These are phyloP conservation scores for Fraxinus baroniana DNA, from an alignment of 305 asterid species.

Conservation along the genomic window DNA sequence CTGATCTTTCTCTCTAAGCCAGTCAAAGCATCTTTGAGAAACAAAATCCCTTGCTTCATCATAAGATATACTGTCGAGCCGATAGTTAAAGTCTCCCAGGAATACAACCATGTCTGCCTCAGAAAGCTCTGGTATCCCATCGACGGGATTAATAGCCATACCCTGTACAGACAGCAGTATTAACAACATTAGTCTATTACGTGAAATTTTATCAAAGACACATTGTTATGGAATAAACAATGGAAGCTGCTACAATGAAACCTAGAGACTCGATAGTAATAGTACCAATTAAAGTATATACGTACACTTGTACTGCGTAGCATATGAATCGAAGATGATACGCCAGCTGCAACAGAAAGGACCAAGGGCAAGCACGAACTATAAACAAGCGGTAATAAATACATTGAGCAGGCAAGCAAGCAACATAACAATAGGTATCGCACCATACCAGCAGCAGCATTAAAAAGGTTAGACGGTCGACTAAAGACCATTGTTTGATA, in stretches of 20 bases:
- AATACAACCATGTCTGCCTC: conserved; percentile 97
- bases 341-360: conserved; percentile 70
- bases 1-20: conserved; percentile 95
- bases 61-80: conserved; percentile 84
- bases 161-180: conserved; percentile 42
- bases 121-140: conserved; percentile 81
- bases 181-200: conserved; percentile 7
- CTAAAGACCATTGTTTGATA: conserved; percentile 79
- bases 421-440: conserved; percentile 43
- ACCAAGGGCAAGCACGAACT: conserved; percentile 54
- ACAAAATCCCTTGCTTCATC: conserved; percentile 96
- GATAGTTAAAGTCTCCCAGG: conserved; percentile 93
- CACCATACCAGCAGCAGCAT: conserved; percentile 72
- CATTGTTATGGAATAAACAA: neutral
- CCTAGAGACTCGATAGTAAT: conserved; percentile 23
- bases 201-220: conserved; percentile 16
- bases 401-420: conserved; percentile 53
- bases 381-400: conserved; percentile 42
- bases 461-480: conserved; percentile 67
- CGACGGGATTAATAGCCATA: conserved; percentile 48
- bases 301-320: conserved; percentile 76
- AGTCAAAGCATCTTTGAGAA: conserved; percentile 93
- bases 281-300: conserved; percentile 27
- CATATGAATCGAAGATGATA: conserved; percentile 69
- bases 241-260: conserved; percentile 14